Evolutionary conservation across 352 stramenopile species (phyloP).

Genomic region (Saprolegnia diclina): DNA sequence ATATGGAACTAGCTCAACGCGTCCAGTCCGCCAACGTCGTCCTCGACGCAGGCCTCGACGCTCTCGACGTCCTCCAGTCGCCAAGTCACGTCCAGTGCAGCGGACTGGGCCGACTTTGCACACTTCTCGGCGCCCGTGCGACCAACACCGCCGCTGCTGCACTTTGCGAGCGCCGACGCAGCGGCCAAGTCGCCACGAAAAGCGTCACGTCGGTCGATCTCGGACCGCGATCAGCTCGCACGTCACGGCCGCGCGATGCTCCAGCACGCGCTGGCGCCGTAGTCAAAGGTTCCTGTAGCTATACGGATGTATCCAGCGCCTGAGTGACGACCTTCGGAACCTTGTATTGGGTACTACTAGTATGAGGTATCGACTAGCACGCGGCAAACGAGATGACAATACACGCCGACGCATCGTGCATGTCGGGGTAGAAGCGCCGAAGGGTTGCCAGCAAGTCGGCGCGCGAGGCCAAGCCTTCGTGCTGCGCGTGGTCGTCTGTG

Average conservation of each 20-base stretch:
- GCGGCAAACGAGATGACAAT: slow-evolving; percentile 33
- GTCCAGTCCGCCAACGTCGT: too few species aligned
- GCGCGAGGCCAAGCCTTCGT: slow-evolving; percentile 41
- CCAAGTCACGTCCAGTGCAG: not conserved
- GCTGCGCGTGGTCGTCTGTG: slow-evolving; percentile 33
- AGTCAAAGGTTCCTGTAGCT: too few species aligned
- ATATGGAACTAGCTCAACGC: too few species aligned
- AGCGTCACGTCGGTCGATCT: not conserved
- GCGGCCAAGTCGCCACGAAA: not conserved
- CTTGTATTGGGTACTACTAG: too few species aligned
- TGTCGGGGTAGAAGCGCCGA: slow-evolving; percentile 48
- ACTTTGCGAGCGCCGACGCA: not conserved
- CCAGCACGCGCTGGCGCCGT: not conserved
- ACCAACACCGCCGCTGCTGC: not conserved
- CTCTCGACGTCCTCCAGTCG: not conserved
- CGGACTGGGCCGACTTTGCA: not conserved
- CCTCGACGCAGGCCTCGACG: not conserved
- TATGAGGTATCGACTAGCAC: not conserved
- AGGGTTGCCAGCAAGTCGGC: slow-evolving; percentile 44
- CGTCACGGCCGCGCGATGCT: not conserved
- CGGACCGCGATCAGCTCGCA: not conserved
- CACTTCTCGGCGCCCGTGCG: not conserved
- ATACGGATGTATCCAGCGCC: too few species aligned
- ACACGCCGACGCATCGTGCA: slow-evolving; percentile 40
- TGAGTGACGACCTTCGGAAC: too few species aligned